These are phyloP conservation scores for Monilinia vaccinii-corymbosi DNA, from an alignment of 2,329 filamentous ascomycete genomes.

Conservation along the genomic window DNA sequence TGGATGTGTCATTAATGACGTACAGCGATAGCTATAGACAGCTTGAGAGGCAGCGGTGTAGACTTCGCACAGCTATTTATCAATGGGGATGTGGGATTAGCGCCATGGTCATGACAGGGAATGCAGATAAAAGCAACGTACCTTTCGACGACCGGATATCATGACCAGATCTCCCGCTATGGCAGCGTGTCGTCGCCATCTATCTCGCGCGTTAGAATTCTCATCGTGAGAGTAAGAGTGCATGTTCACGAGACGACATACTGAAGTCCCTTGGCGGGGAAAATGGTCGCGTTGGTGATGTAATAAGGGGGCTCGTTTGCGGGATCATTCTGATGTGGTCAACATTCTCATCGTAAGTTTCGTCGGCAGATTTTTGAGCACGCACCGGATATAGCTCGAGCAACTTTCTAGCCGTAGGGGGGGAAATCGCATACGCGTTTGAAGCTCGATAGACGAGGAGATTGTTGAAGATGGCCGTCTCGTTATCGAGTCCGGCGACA, in stretches of 20 bases:
- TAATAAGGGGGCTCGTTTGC: conserved; percentile 37
- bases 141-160: conserved; percentile 36
- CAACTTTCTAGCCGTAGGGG: conserved; percentile 35
- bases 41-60: conserved; percentile 30
- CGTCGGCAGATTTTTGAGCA: not conserved
- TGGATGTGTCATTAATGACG: too few species aligned
- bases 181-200: conserved; percentile 36
- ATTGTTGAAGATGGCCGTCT: conserved; percentile 35
- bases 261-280: conserved; percentile 31
- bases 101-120: not conserved
- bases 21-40: conserved; percentile 40
- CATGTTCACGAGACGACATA: not conserved
- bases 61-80: conserved; percentile 33
- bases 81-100: not conserved
- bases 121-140: not conserved
- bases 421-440: conserved; percentile 36
- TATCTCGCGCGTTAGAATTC: not conserved
- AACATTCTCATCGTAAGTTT: not conserved
- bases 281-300: conserved; percentile 29
- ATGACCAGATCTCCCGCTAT: conserved; percentile 42
- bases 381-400: conserved; percentile 37
- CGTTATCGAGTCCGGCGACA: conserved; percentile 34
- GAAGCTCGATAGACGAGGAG: conserved; percentile 33
- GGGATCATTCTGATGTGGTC: conserved; percentile 32
- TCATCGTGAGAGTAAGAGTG: not conserved